A percentile compares a stretch with the other conserved stretches of the same genome.
These are phyloP conservation scores for Phytophthora meadii DNA, from an alignment of 352 stramenopile species.

Conservation along the genomic window DNA sequence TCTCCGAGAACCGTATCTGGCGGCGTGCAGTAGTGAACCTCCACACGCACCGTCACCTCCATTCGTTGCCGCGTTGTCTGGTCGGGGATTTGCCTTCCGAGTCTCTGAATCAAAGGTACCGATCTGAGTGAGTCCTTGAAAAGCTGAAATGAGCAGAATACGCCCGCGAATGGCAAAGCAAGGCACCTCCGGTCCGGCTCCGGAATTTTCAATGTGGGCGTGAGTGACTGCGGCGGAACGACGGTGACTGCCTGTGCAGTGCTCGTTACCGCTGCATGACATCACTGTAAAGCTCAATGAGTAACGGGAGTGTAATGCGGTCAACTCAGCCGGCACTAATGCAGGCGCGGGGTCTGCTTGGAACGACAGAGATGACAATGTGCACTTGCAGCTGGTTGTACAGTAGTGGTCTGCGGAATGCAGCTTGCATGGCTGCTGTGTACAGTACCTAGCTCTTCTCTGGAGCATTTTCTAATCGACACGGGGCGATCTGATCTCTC, in stretches of 20 bases:
- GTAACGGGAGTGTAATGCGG: slow-evolving; percentile 28
- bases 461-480: slow-evolving; percentile 42
- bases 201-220: slow-evolving; percentile 6
- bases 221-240: slow-evolving; percentile 22
- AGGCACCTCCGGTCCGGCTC: slow-evolving; percentile 8
- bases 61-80: slow-evolving; percentile 34
- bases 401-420: background rate
- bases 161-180: slow-evolving; percentile 11
- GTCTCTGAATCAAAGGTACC: background rate
- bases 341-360: slow-evolving; percentile 4
- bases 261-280: slow-evolving; percentile 16
- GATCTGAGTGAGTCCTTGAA: slow-evolving; percentile 13
- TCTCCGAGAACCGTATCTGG: slow-evolving; percentile 49
- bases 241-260: slow-evolving; percentile 9
- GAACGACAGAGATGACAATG: slow-evolving; percentile 14
- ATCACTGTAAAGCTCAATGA: slow-evolving; percentile 21
- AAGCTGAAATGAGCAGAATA: slow-evolving; percentile 35
- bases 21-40: slow-evolving; percentile 67
- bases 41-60: slow-evolving; percentile 59
- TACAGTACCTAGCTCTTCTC: slow-evolving; percentile 11
- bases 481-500: slow-evolving; percentile 28
- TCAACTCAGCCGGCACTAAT: slow-evolving; percentile 19
- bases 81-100: slow-evolving; percentile 34
- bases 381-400: background rate
- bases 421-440: too few relatives aligned